These are phyloP conservation scores for Globisporangium perplexum DNA, from an alignment of 352 stramenopile genomes.

Conservation along the genomic window DNA sequence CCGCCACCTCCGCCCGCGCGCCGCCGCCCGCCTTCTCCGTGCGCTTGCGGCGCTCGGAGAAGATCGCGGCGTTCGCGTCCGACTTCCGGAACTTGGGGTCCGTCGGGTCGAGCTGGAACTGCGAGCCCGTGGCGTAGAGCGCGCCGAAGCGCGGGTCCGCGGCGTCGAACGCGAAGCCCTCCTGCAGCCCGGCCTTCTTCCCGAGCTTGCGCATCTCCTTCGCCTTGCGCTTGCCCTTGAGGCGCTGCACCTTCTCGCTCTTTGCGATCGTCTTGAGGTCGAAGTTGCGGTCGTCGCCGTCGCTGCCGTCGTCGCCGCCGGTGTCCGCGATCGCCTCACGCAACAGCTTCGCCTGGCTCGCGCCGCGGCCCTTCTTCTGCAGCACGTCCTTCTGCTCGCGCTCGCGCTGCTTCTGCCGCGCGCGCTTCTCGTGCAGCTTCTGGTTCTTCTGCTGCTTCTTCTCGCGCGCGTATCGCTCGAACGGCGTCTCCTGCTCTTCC, in stretches of 20 bases:
- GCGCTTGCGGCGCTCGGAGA: constrained; percentile 69
- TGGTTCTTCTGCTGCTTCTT: constrained; percentile 86
- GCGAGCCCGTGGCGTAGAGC: constrained; percentile 68
- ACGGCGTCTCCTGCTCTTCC: constrained; percentile 76
- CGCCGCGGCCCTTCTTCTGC: constrained; percentile 46
- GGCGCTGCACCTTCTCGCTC: constrained; percentile 62
- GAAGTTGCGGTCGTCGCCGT: constrained; percentile 65
- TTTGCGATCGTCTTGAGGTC: constrained; percentile 82
- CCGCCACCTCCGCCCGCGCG: no score
- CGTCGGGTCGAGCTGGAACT: constrained; percentile 81
- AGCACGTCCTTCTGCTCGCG: constrained; percentile 64
- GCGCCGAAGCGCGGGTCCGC: constrained; percentile 68
- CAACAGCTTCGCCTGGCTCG: constrained; percentile 45
- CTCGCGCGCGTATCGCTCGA: constrained; percentile 77
- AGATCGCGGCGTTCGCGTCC: constrained; percentile 73
- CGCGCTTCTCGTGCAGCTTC: constrained; percentile 75
- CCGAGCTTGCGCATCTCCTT: constrained; percentile 74
- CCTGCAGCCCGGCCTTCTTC: constrained; percentile 58
- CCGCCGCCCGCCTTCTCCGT: constrained; percentile 26
- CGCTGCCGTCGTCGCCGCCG: constrained; percentile 27
- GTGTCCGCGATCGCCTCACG: constrained; percentile 50
- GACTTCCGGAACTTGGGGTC: constrained; percentile 83
- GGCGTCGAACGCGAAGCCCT: constrained; percentile 74
- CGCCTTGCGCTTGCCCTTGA: constrained; percentile 74
- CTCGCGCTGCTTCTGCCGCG: constrained; percentile 48